These are phyloP conservation scores for Lipomyces kockii DNA, from an alignment of 805 yeast genomes.

Conservation along the genomic window DNA sequence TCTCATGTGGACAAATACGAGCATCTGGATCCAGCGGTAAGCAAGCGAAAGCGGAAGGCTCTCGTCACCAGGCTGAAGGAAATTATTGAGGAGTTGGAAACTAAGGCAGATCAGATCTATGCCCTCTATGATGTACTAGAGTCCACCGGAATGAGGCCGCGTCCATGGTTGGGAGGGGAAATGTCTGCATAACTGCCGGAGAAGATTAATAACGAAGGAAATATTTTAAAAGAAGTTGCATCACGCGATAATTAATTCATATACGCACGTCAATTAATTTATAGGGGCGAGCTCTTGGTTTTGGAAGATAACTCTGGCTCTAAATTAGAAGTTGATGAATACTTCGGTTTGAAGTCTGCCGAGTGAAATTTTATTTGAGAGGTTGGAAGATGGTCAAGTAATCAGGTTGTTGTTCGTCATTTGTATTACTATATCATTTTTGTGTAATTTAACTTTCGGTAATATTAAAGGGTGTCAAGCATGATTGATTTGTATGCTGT, in stretches of 20 bases:
- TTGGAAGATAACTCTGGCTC: background rate
- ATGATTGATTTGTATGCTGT: constrained; percentile 15
- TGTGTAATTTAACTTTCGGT: constrained; percentile 1
- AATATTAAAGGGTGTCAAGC: background rate
- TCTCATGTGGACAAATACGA: constrained; percentile 25
- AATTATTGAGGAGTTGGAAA: constrained; percentile 30
- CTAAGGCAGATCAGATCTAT: constrained; percentile 38
- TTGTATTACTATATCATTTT: constrained; percentile 4
- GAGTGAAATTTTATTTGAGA: background rate
- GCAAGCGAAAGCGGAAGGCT: constrained; percentile 32
- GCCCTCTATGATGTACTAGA: constrained; percentile 37
- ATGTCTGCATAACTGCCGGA: background rate
- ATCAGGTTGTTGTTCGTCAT: background rate
- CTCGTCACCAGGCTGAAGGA: constrained; percentile 21
- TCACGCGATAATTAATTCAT: background rate
- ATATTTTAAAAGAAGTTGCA: background rate
- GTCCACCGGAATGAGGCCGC: background rate
- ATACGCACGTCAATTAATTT: background rate
- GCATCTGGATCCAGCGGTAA: constrained; percentile 27
- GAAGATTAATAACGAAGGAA: background rate
- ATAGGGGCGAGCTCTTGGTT: background rate
- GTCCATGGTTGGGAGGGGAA: background rate
- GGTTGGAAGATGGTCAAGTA: background rate
- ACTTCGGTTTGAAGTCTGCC: background rate
- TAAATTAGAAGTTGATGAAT: background rate